Percentiles rank a stretch among this genome's conserved stretches.
phyloP scores from a whole-genome alignment of 2,329 filamentous ascomycete species.

The Aphanoascus verrucosus region DNA sequence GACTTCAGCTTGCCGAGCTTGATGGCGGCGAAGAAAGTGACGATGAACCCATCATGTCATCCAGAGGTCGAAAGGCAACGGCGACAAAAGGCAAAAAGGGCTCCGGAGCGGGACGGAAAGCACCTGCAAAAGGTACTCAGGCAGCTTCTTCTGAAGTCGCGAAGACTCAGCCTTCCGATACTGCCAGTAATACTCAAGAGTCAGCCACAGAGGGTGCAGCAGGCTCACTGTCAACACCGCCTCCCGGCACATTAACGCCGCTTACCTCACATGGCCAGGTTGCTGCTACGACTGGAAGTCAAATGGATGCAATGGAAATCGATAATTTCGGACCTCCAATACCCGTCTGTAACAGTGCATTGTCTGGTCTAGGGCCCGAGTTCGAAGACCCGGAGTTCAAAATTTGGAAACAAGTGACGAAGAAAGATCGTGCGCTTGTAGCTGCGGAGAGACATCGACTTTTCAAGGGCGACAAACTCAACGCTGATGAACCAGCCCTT shows the following conservation, averaged over 20 bases:
- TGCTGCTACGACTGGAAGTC: constrained; percentile 50
- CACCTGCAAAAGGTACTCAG: constrained; percentile 54
- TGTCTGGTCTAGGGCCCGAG: constrained; percentile 62
- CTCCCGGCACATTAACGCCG: constrained; percentile 66
- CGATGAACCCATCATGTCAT: constrained; percentile 97
- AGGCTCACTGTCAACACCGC: constrained; percentile 78
- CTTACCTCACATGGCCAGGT: constrained; percentile 58
- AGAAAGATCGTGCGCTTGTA: constrained; percentile 80
- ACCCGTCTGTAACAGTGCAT: constrained; percentile 54
- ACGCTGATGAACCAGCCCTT: constrained; percentile 76
- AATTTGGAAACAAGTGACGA: constrained; percentile 97
- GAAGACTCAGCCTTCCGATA: constrained; percentile 40
- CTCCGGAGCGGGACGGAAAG: constrained; percentile 50
- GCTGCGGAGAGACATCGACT: constrained; percentile 78
- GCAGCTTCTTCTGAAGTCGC: constrained; percentile 57
- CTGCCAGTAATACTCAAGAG: constrained; percentile 60
- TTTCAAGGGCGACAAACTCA: constrained; percentile 75
- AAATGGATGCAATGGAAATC: constrained; percentile 76
- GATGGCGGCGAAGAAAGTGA: constrained; percentile 85
- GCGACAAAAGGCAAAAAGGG: constrained; percentile 67
- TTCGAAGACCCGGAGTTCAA: constrained; percentile 88
- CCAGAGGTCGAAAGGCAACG: constrained; percentile 77
- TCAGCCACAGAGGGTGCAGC: constrained; percentile 59
- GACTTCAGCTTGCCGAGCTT: constrained; percentile 71
- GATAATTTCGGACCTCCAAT: constrained; percentile 60